Conservation (phyloP, 2,329 filamentous ascomycete species). For the Septoria linicola region DNA sequence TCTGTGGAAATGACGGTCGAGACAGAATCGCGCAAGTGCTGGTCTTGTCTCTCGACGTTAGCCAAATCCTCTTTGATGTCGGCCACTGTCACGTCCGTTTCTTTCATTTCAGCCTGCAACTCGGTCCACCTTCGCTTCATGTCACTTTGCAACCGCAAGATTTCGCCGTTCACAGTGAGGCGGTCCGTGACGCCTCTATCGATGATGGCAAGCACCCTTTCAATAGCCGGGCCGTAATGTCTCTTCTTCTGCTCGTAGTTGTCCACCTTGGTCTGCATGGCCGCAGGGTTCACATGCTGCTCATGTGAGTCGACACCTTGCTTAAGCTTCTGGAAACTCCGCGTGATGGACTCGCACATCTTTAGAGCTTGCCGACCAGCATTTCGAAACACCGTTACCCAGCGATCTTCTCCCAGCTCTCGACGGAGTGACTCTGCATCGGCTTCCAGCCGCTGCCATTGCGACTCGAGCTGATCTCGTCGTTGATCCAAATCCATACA, state of each 20-base stretch:
- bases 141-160: slow-evolving; percentile 79
- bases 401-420: slow-evolving; percentile 91
- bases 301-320: slow-evolving; percentile 74
- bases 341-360: slow-evolving; percentile 93
- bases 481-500: slow-evolving; percentile 84
- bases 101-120: slow-evolving; percentile 72
- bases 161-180: slow-evolving; percentile 95
- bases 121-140: slow-evolving; percentile 79
- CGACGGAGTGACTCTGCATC: slow-evolving; percentile 87
- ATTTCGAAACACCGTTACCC: slow-evolving; percentile 92
- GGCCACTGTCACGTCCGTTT: slow-evolving; percentile 73
- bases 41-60: slow-evolving; percentile 53
- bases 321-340: slow-evolving; percentile 77
- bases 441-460: slow-evolving; percentile 81
- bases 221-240: slow-evolving; percentile 91
- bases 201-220: slow-evolving; percentile 86
- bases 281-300: slow-evolving; percentile 68
- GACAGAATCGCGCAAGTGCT: slow-evolving; percentile 85
- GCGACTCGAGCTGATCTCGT: slow-evolving; percentile 71
- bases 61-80: slow-evolving; percentile 54
- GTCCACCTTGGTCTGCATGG: slow-evolving; percentile 78
- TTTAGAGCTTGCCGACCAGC: slow-evolving; percentile 89
- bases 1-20: slow-evolving; percentile 89
- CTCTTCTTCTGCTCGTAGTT: slow-evolving; percentile 92
- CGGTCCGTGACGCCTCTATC: slow-evolving; percentile 93